Conservation (phyloP, 148 eudicot genomes). For the Vaccinium vitisidaea region DNA sequence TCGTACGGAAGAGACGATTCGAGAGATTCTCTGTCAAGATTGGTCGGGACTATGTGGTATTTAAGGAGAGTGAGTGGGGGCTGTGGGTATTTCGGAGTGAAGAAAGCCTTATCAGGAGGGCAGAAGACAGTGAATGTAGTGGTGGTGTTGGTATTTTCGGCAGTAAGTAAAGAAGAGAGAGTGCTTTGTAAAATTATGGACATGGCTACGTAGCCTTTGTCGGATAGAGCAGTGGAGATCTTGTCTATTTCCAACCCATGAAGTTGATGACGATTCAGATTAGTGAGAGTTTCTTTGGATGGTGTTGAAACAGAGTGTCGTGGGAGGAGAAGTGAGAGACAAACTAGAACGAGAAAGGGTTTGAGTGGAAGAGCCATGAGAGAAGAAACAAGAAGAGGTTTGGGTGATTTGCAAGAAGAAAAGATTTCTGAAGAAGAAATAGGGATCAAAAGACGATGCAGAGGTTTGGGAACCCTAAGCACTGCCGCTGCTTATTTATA, state of each 20-base stretch:
- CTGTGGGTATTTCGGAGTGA: neutral
- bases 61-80: neutral
- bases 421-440: neutral
- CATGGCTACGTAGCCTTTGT: neutral
- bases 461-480: neutral
- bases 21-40: neutral
- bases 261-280: neutral
- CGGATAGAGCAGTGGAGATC: neutral
- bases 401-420: neutral
- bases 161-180: neutral
- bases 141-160: neutral
- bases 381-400: neutral
- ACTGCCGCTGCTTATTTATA: neutral
- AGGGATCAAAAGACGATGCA: neutral
- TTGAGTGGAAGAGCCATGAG: neutral
- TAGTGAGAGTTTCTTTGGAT: constrained; percentile 1
- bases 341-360: neutral
- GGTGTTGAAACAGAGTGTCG: neutral
- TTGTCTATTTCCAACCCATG: neutral
- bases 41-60: neutral
- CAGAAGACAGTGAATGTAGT: neutral
- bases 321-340: neutral
- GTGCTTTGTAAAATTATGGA: neutral
- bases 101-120: neutral
- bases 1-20: neutral